phyloP scores from a whole-genome alignment of 257 asterid genomes.

The Solanum raphanifolium region DNA sequence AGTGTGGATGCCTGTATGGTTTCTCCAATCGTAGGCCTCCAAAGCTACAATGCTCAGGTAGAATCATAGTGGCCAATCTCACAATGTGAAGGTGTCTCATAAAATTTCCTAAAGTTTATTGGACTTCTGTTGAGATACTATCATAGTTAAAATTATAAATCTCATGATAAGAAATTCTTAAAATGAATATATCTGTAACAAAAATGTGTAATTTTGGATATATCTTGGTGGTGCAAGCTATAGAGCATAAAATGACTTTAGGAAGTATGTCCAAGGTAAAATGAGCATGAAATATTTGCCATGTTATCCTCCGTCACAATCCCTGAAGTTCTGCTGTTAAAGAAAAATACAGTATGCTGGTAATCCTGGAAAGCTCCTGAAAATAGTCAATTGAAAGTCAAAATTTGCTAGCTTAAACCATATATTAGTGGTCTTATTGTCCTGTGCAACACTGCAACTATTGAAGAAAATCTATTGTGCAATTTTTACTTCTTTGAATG shows the following conservation, averaged over 20 bases:
- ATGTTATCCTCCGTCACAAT: neutral
- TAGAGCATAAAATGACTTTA: neutral
- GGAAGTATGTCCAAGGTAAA: neutral
- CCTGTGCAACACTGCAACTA: neutral
- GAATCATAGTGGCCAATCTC: neutral
- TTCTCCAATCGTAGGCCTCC: slow-evolving; percentile 20
- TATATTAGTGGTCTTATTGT: neutral
- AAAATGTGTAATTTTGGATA: neutral
- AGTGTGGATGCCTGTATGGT: slow-evolving; percentile 2
- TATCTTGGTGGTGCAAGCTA: neutral
- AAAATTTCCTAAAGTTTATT: neutral
- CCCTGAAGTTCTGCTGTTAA: neutral
- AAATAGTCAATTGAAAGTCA: neutral
- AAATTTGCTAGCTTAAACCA: neutral
- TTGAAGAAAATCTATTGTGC: neutral
- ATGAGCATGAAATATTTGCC: neutral
- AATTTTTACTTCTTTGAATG: neutral
- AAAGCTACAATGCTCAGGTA: slow-evolving; percentile 22
- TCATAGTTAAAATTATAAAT: neutral
- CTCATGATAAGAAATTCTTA: neutral
- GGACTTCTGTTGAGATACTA: neutral
- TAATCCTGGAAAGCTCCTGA: neutral
- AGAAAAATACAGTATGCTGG: neutral
- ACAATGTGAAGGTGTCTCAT: neutral
- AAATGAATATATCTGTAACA: neutral